Evolutionary conservation across 352 stramenopile species (phyloP).

Genomic region (Globisporangium ultimum): DNA sequence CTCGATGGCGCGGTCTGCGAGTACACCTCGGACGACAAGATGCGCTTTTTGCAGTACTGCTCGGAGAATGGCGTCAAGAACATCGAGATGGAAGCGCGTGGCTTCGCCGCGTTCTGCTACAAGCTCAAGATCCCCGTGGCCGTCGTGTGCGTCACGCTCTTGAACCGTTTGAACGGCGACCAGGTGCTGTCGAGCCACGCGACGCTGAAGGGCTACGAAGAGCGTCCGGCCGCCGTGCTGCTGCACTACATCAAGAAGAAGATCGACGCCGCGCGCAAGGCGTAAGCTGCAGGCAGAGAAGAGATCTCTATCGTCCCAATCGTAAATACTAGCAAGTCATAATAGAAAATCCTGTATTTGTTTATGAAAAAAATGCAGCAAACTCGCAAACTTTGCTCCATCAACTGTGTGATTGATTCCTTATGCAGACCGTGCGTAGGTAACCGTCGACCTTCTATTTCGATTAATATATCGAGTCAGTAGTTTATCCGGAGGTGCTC

Average conservation of each 20-base stretch:
- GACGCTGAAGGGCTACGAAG: conserved; percentile 62
- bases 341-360: not conserved
- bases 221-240: conserved; percentile 51
- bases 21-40: conserved; percentile 76
- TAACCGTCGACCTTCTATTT: too few relatives aligned
- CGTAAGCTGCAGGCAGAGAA: conserved; percentile 1
- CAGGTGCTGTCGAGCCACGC: conserved; percentile 59
- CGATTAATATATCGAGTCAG: too few relatives aligned
- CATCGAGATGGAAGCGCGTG: conserved; percentile 83
- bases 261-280: conserved; percentile 16
- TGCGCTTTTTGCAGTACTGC: conserved; percentile 58
- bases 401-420: too few relatives aligned
- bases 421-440: too few relatives aligned
- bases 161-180: conserved; percentile 80
- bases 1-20: conserved; percentile 83
- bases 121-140: conserved; percentile 75
- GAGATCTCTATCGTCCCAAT: not conserved
- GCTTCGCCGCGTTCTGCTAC: conserved; percentile 74
- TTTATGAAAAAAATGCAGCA: too few relatives aligned
- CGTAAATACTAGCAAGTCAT: not conserved
- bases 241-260: conserved; percentile 76
- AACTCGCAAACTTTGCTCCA: too few relatives aligned
- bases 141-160: conserved; percentile 67
- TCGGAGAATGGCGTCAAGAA: conserved; percentile 63
- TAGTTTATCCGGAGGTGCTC: too few relatives aligned